Evolutionary conservation across 306 rosid species (phyloP), one percentile per base, ranked within the genome.

Genomic region (Leucaena leucocephala): DNA sequence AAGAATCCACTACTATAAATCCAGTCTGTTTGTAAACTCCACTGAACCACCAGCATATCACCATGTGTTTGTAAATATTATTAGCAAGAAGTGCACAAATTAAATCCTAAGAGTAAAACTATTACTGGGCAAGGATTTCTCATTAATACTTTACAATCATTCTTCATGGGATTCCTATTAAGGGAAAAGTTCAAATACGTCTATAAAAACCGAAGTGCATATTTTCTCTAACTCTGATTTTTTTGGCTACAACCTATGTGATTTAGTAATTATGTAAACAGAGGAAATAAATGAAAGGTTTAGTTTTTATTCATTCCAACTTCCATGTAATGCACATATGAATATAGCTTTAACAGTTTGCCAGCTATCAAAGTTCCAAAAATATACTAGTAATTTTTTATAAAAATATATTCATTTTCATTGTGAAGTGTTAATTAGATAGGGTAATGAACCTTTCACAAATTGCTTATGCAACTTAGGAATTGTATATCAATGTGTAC

Each of bases 11-110:
- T 12, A 4, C 54, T 48, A 14, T 13, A 48, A 3, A 13, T 3
- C 14, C 17, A 14, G 17, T 13, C 54, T 48, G 54, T 38, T 21
- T 83, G 33, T 52, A 42, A 59, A 63, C 42, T 76, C 40, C 4
- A 10, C 9, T 62, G n/a, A 42, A 74, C 62, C 38, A 8, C 44
- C 70, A 52, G 21, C 70, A 42, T 83, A 35, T 75, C 74, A 7
- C 43, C 59, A 21, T 75, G 59, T 49, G 57, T 75, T 78, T 54
- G 76, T 11, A 27, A 79, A 76, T 54, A 54, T 64, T 38, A 71
- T 27, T 9, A 34, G 54, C 76, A 43, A 46, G 54, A 62, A 7
- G 69, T 19, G 72, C 54, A 4, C 54, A 43, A 21, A 68, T 1
- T 19, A 21, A n/a, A 48, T 48, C 63, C 43, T 49, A 48, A 46